These are phyloP conservation scores for Pseudisothecium myosuroides DNA, from an alignment of 225 moss, liverwort and hornwort genomes.

Conservation along the genomic window DNA sequence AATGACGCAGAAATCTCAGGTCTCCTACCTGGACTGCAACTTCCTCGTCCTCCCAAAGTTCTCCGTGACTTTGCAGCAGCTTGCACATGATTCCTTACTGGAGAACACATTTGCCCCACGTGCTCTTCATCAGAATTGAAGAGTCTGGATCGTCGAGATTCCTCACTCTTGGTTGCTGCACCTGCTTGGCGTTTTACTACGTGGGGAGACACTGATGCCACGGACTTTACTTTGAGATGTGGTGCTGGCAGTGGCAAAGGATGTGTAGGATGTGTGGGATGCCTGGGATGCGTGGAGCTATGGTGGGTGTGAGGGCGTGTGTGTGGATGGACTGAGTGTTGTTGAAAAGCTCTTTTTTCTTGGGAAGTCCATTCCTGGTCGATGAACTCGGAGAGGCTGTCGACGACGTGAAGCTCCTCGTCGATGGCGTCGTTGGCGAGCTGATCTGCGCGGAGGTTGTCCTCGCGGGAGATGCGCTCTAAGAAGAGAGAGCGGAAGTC, in stretches of 20 bases:
- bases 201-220: constrained; percentile 18
- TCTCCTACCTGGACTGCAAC: background rate
- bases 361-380: constrained; percentile 21
- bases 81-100: background rate
- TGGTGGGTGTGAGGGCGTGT: background rate
- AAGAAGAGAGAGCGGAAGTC: constrained; percentile 19
- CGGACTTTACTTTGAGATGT: constrained; percentile 25
- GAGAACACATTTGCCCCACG: background rate
- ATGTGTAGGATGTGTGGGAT: too few relatives aligned
- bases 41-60: background rate
- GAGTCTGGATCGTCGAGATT: background rate
- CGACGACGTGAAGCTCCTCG: constrained; percentile 22
- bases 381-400: constrained; percentile 18
- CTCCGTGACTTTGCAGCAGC: background rate
- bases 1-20: background rate
- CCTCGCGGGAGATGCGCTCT: constrained; percentile 21
- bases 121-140: background rate
- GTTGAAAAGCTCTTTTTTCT: background rate
- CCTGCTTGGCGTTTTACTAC: constrained; percentile 6
- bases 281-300: background rate
- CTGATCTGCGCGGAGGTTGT: constrained; percentile 28
- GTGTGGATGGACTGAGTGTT: background rate
- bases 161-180: background rate
- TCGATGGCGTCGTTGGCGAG: constrained; percentile 39
- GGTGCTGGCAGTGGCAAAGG: background rate